Evolutionary conservation across 2,329 filamentous ascomycete species (phyloP), one percentile per base, ranked within the genome.

Genomic region (Diaporthe ilicicola): DNA sequence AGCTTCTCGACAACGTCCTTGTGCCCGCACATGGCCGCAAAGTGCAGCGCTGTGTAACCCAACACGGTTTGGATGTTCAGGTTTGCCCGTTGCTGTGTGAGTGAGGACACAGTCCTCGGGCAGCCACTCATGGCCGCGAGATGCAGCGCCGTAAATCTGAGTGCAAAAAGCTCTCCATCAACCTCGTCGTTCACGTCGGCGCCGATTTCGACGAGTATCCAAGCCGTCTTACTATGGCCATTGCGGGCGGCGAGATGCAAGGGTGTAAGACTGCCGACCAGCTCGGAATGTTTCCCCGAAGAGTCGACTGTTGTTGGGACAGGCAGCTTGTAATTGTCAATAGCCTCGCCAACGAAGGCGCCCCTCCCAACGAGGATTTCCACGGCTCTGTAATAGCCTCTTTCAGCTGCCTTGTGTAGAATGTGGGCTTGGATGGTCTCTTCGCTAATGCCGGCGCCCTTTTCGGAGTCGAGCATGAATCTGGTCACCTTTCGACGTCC

Each of bases 201-300:
- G 39, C 12, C 56, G 27, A 46, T 15, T 46, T 62, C 42, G 56
- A 62, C 19, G 24, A 62, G 56, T 29, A 62, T 39, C 37, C 56
- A 29, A 32, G 39, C 39, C 22, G 42, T 46, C 56, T 62, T 46
- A 22, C 27, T 19, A 48, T 62, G 39, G 24, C 27, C 42, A 13
- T 46, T 62, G 56, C 17, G 39, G 27, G 56, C 56, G 17, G 56
- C 56, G 39, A 62, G 39, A 46, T 62, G 56, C n/a, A 62, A 37
- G 15, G 56, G 37, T 29, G 56, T 62, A 19, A 46, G 29, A 6
- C n/a, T 22, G 27, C 56, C 37, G 6, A 42, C 39, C 29, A 44
- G 13, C 24, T 62, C 27, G 39, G 56, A 54, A 54, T 54, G 13
- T 46, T 15, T 62, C 22, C 27, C 39, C 37, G 42, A 27, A 62